Percentiles rank a stretch among this genome's conserved stretches.
These are phyloP conservation scores for Paspalum notatum DNA, from an alignment of 176 grass and related monocot species.

Conservation along the genomic window DNA sequence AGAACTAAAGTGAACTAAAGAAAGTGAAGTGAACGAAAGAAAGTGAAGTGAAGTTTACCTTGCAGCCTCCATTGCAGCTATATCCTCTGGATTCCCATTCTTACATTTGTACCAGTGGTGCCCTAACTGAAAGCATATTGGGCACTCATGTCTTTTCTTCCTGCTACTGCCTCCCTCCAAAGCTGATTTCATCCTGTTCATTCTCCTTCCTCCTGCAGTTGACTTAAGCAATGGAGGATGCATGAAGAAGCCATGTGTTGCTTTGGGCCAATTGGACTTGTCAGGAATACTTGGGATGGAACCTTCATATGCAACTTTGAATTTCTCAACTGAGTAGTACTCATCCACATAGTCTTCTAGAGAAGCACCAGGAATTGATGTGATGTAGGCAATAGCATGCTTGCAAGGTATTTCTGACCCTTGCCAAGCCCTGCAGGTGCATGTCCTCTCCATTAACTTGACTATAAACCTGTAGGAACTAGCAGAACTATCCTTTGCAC, in stretches of 20 bases:
- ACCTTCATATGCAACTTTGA: too few relatives aligned
- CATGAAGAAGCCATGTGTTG: too few relatives aligned
- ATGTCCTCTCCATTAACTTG: background rate
- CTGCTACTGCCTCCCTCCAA: background rate
- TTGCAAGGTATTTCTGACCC: background rate
- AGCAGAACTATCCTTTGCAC: background rate
- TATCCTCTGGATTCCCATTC: background rate
- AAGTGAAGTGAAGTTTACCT: background rate
- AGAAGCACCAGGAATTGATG: too few relatives aligned
- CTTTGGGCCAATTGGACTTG: too few relatives aligned
- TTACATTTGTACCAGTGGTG: too few relatives aligned
- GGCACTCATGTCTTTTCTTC: background rate
- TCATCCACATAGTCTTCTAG: too few relatives aligned
- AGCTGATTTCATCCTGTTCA: background rate
- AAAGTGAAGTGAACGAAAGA: too few relatives aligned
- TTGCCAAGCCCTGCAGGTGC: background rate
- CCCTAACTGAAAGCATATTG: background rate
- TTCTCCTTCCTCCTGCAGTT: background rate
- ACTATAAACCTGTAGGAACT: background rate
- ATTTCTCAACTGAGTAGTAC: too few relatives aligned
- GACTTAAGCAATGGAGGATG: slow-evolving; percentile 4
- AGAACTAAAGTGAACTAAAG: too few relatives aligned
- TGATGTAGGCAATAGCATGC: background rate
- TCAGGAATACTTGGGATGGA: too few relatives aligned
- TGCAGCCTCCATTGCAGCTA: background rate